A percentile compares a stretch with the other conserved stretches of the same genome.
phyloP scores from a whole-genome alignment of 2,329 filamentous ascomycete species.

The Cadophora sp. region DNA sequence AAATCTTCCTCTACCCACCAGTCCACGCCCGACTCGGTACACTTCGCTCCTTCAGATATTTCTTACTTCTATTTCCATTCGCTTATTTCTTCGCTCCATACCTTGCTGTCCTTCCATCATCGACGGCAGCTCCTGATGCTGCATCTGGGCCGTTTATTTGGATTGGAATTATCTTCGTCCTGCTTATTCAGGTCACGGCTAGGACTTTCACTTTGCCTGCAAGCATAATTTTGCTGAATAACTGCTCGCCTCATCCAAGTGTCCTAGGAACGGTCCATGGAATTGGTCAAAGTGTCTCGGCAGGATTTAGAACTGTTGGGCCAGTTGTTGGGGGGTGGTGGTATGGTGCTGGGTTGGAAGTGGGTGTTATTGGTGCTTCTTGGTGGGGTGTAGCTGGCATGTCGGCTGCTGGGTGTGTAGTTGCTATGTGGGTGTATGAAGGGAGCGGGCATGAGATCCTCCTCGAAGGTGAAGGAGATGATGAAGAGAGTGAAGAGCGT shows the following conservation, averaged over 20 bases:
- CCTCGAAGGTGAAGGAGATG: too few relatives aligned
- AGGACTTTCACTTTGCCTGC: constrained; percentile 66
- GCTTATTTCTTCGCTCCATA: too few relatives aligned
- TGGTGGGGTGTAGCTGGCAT: constrained; percentile 55
- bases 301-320: constrained; percentile 60
- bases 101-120: too few relatives aligned
- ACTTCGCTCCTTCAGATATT: too few relatives aligned
- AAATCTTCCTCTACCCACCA: constrained; percentile 71
- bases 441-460: too few relatives aligned
- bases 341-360: constrained; percentile 58
- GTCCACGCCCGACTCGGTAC: constrained; percentile 55
- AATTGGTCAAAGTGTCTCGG: constrained; percentile 61
- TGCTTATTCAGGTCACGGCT: constrained; percentile 62
- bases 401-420: too few relatives aligned
- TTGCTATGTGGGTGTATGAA: too few relatives aligned
- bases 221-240: constrained; percentile 65
- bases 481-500: too few relatives aligned
- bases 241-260: constrained; percentile 61
- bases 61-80: too few relatives aligned
- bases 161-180: constrained; percentile 59
- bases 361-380: constrained; percentile 60
- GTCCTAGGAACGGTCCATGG: constrained; percentile 66
- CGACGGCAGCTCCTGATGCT: too few relatives aligned
- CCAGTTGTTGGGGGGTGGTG: constrained; percentile 60
- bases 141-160: constrained; percentile 50